Conservation (phyloP, 371 early-diverging fungal genomes). For the Mortierella sp. region DNA sequence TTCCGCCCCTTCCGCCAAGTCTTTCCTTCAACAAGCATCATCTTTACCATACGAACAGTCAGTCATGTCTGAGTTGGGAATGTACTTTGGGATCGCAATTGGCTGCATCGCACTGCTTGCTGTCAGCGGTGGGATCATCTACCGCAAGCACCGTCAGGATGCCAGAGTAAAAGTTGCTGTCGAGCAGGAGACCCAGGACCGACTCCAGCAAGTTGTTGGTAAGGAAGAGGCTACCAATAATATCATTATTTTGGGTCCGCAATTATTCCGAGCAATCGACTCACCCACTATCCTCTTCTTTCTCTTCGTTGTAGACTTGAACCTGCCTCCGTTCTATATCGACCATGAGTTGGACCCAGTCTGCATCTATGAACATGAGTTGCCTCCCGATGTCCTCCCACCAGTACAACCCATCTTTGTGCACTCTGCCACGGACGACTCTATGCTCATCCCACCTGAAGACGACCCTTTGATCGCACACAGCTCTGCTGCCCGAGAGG, state of each 20-base stretch:
- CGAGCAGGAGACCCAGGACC: slow-evolving; percentile 21
- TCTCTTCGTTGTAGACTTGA: slow-evolving; percentile 18
- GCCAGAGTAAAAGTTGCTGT: neutral
- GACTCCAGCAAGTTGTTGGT: slow-evolving; percentile 39
- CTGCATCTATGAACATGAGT: slow-evolving; percentile 52
- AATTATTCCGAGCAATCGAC: slow-evolving; percentile 10
- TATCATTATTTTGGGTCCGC: neutral
- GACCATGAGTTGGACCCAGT: slow-evolving; percentile 51
- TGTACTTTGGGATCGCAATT: slow-evolving; percentile 18
- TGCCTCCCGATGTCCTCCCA: slow-evolving; percentile 32
- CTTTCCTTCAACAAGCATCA: too few relatives aligned
- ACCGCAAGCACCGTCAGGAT: slow-evolving; percentile 24
- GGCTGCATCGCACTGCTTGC: slow-evolving; percentile 24
- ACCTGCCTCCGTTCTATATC: slow-evolving; percentile 38
- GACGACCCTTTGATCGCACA: slow-evolving; percentile 29
- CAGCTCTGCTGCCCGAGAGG: neutral
- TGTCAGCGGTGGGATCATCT: slow-evolving; percentile 26
- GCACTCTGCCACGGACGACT: slow-evolving; percentile 29
- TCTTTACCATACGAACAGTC: neutral
- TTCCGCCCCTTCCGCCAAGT: neutral
- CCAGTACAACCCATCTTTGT: slow-evolving; percentile 47
- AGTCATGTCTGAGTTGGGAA: slow-evolving; percentile 12
- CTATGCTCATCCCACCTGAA: slow-evolving; percentile 22
- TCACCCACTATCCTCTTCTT: neutral
- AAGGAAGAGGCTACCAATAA: neutral